Evolutionary conservation across 1,284 basidiomycete species (phyloP), one percentile per base, ranked within the genome.

Genomic region (Malassezia furfur): DNA sequence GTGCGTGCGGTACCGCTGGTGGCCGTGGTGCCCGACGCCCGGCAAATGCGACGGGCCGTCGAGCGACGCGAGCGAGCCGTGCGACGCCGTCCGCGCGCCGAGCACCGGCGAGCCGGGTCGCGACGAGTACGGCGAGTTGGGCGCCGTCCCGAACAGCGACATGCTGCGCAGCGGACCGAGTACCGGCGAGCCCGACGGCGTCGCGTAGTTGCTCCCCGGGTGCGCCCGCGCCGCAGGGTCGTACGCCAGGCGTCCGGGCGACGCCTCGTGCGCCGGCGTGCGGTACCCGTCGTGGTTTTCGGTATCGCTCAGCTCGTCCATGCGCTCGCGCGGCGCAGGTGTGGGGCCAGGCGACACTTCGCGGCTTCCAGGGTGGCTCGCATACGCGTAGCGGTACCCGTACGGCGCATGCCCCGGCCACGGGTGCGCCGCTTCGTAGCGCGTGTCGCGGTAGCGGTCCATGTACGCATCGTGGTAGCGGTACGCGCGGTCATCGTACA

Each of bases 101-200:
- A 60, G 62, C 25, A 62, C 61, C 3, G 70, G 70, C 5, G 71
- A 74, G 43, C 63, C 61, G 3, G 71, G 64, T 10, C 71, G 61
- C 28, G 68, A 70, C 2, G 65, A 58, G 45, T 62, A 52, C 5
- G 71, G 71, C 49, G 64, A 66, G 61, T 67, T 74, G 44, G 68
- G 68, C 28, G 69, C 68, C 28, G 70, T 72, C 45, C 67, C 67
- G 32, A 74, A 63, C 34, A 74, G 49, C 48, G 64, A 68, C 70
- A 74, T 71, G 54, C 63, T 71, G 41, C 68, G 65, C 44, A 74
- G 52, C 36, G 71, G 68, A 22, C 68, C 71, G 5, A 74, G 65
- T 8, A 74, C 71, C 44, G 71, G 71, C 38, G 67, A 69, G 53
- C 68, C 65, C 39, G 67, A 70, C 11, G 71, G 71, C 9, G 71